A percentile compares a stretch with the other conserved stretches of the same genome.
Evolutionary conservation across 2,329 filamentous ascomycete genomes (phyloP).

Genomic region (Simplicillium aogashimaense): DNA sequence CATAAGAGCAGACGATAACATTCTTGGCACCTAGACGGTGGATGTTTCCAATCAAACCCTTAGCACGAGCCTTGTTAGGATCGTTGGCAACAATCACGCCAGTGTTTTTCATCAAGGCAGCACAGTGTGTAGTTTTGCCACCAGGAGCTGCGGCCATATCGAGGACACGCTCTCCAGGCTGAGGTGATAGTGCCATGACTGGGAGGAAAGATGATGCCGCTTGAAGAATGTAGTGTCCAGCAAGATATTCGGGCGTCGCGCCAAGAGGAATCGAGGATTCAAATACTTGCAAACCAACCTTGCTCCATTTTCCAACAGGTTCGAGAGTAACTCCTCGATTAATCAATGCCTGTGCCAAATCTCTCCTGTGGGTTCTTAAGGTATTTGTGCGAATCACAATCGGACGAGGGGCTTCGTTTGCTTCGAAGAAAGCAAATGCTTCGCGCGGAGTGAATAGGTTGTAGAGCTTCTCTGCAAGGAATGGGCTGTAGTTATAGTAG

Average conservation of each 20-base stretch:
- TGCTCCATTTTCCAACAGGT: conserved; percentile 97
- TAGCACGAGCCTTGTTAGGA: conserved; percentile 83
- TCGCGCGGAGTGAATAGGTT: conserved; percentile 86
- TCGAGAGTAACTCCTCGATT: conserved; percentile 94
- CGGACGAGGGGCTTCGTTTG: conserved; percentile 88
- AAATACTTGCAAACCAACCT: conserved; percentile 94
- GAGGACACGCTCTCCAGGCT: conserved; percentile 76
- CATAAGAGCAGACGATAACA: conserved; percentile 90
- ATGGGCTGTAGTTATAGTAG: conserved; percentile 94
- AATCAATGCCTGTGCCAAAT: conserved; percentile 87
- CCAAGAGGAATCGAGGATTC: conserved; percentile 77
- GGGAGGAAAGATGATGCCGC: conserved; percentile 94
- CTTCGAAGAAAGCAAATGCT: conserved; percentile 97
- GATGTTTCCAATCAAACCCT: conserved; percentile 96
- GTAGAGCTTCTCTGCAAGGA: conserved; percentile 92
- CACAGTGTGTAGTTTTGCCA: conserved; percentile 92
- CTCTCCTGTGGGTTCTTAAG: conserved; percentile 63
- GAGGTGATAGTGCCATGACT: conserved; percentile 92
- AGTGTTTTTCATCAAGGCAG: conserved; percentile 94
- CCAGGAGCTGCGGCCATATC: conserved; percentile 94
- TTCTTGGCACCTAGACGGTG: conserved; percentile 91
- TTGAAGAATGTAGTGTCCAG: conserved; percentile 95
- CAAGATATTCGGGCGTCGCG: conserved; percentile 94
- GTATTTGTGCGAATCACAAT: conserved; percentile 97
- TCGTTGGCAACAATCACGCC: conserved; percentile 95